These are phyloP conservation scores for Coleophoma cylindrospora DNA, from an alignment of 2,329 filamentous ascomycete species.

Conservation along the genomic window DNA sequence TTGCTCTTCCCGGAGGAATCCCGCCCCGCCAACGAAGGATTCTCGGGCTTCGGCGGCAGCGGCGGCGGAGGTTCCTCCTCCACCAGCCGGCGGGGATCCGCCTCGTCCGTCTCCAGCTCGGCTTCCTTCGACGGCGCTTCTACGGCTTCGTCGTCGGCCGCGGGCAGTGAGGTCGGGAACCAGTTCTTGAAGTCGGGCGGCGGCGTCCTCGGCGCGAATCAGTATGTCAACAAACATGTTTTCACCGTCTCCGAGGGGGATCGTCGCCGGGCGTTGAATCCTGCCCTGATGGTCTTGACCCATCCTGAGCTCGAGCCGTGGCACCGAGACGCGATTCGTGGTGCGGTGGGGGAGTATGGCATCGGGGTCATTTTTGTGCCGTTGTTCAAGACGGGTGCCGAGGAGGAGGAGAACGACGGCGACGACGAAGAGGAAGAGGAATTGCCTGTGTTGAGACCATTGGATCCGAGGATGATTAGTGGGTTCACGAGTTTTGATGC, in stretches of 20 bases:
- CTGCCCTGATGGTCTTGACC: conserved; percentile 24
- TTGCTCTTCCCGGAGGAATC: conserved; percentile 27
- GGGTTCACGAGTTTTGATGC: conserved; percentile 12
- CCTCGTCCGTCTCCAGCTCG: conserved; percentile 14
- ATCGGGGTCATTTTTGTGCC: conserved; percentile 27
- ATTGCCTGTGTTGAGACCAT: conserved; percentile 18
- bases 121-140: conserved; percentile 2
- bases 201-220: neutral
- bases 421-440: conserved; percentile 15
- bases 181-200: neutral
- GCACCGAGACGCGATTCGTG: conserved; percentile 22
- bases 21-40: conserved; percentile 22
- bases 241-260: conserved; percentile 16
- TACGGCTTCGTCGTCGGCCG: neutral
- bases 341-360: conserved; percentile 21
- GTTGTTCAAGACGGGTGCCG: conserved; percentile 4
- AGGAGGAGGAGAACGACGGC: neutral
- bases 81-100: conserved; percentile 21
- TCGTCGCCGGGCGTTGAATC: conserved; percentile 15
- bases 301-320: conserved; percentile 25
- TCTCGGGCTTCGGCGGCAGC: conserved; percentile 25
- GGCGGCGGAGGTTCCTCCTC: conserved; percentile 10
- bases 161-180: neutral
- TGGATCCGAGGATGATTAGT: conserved; percentile 21
- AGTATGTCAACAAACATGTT: conserved; percentile 7